Percentiles rank a stretch among this genome's conserved stretches.
phyloP scores from a whole-genome alignment of 257 asterid genomes.

The Euphrasia confusa region DNA sequence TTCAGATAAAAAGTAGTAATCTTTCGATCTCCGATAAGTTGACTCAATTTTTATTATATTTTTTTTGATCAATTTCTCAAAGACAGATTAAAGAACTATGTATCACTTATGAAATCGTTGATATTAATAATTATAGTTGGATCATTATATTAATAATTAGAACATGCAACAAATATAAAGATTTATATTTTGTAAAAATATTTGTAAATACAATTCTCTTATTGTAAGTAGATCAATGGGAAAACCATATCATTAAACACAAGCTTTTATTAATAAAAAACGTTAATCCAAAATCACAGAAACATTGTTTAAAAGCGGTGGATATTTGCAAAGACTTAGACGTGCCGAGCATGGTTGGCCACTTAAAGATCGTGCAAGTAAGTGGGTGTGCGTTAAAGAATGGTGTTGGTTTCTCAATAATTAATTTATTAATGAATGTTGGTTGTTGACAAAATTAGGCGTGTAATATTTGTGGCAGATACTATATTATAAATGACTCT shows the following conservation, averaged over 20 bases:
- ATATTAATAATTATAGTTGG: too few species aligned
- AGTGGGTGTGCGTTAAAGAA: background rate
- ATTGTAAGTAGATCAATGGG: background rate
- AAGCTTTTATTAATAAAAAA: background rate
- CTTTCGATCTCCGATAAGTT: too few species aligned
- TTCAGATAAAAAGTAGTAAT: too few species aligned
- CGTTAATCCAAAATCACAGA: background rate
- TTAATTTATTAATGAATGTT: background rate
- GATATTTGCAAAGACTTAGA: background rate
- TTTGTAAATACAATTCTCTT: background rate
- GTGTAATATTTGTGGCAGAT: constrained; percentile 13
- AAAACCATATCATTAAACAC: too few species aligned
- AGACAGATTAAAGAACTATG: too few species aligned
- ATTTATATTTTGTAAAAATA: too few species aligned
- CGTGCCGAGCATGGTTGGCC: background rate
- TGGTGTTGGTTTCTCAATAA: constrained; percentile 19
- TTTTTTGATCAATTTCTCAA: too few species aligned
- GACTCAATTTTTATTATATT: too few species aligned
- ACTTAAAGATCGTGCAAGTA: background rate
- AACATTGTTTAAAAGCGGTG: background rate
- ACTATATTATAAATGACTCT: background rate
- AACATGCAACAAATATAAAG: too few species aligned
- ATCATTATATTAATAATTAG: too few species aligned
- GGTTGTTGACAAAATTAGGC: background rate
- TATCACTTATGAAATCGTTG: too few species aligned